These are phyloP conservation scores for Phytophthora vignae DNA, from an alignment of 352 stramenopile species.

Conservation along the genomic window DNA sequence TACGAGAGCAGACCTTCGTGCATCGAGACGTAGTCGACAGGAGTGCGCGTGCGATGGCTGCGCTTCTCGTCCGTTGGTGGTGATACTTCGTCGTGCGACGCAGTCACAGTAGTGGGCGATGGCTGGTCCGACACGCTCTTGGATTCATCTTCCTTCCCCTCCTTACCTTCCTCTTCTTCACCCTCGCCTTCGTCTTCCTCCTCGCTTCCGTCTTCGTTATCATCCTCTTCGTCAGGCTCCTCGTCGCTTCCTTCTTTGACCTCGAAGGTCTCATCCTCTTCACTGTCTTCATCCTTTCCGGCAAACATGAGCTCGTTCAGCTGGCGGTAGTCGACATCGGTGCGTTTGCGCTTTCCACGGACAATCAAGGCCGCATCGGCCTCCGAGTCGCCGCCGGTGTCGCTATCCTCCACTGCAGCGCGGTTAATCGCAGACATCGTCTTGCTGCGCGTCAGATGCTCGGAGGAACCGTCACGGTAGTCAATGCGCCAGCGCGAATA, in stretches of 20 bases:
- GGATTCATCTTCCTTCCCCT: slow-evolving; percentile 7
- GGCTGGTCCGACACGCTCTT: slow-evolving; percentile 21
- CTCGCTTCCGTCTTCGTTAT: slow-evolving; percentile 40
- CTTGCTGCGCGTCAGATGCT: slow-evolving; percentile 42
- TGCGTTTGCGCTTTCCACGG: slow-evolving; percentile 81
- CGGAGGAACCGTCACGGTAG: slow-evolving; percentile 62
- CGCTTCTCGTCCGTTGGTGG: slow-evolving; percentile 19
- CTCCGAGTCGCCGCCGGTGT: slow-evolving; percentile 29
- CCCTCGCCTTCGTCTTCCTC: slow-evolving; percentile 25
- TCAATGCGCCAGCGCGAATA: slow-evolving; percentile 69
- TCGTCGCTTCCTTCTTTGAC: slow-evolving; percentile 54
- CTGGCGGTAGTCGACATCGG: slow-evolving; percentile 79
- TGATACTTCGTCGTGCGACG: slow-evolving; percentile 26
- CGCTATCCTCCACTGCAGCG: slow-evolving; percentile 32
- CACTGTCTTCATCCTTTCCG: slow-evolving; percentile 64
- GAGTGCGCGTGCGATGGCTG: slow-evolving; percentile 33
- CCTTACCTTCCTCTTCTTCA: slow-evolving; percentile 21
- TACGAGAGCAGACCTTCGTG: slow-evolving; percentile 59
- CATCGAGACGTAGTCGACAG: slow-evolving; percentile 70
- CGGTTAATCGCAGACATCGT: slow-evolving; percentile 41
- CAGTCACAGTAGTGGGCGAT: slow-evolving; percentile 36
- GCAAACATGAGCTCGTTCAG: slow-evolving; percentile 86
- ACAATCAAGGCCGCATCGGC: slow-evolving; percentile 58
- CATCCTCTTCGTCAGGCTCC: slow-evolving; percentile 40
- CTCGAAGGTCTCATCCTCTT: slow-evolving; percentile 58